Base-by-base conservation (phyloP, 2,329 filamentous ascomycete species). In the Zasmidium citrigriseum region DNA sequence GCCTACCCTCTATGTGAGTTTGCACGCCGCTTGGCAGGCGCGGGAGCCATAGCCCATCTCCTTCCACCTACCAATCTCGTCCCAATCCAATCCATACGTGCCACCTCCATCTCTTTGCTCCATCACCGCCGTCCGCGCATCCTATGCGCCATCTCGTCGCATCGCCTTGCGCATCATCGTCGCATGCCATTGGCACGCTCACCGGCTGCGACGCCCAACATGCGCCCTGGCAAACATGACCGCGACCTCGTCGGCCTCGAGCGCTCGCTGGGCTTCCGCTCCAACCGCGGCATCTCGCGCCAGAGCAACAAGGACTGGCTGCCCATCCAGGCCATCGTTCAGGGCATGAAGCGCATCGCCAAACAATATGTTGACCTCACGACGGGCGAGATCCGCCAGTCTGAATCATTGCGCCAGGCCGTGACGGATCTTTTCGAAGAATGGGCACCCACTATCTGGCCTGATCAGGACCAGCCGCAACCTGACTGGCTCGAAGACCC, bases 231-330 rank as follows among this genome's bases (percentile, higher is more conserved):
- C 47, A 50, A 50, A 25, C 23, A 25, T 22, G 58, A 60, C 27
- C 38, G 58, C 10, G 54, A 60, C 29, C 58, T 60, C 16, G 54
- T 60, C 14, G 50, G 48, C 29, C 46, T 60, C 18, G 58, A 60
- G 27, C 41, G 58, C 4, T 54, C 49, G 10, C 47, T 60, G 10
- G 58, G 58, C 23, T 46, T 60, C 12, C 50, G 51, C 16, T 57
- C 54, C 27, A 54, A 56, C 9, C 58, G 58, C 25, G 58, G 58
- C 25, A 57, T 60, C 45, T 57, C 54, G 25, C 49, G 58, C 5
- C 58, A 60, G 34, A 23, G 24, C 10, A 60, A 60, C 54, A 60
- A 60, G 24, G 54, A 53, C 34, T 25, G 27, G 23, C 54, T 25
- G n/a, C 48, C 46, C 45, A 56, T 60, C 46, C 46, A 56, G 45